These are phyloP conservation scores for Keithomyces neogunnii DNA, from an alignment of 2,329 filamentous ascomycete genomes.

Conservation along the genomic window DNA sequence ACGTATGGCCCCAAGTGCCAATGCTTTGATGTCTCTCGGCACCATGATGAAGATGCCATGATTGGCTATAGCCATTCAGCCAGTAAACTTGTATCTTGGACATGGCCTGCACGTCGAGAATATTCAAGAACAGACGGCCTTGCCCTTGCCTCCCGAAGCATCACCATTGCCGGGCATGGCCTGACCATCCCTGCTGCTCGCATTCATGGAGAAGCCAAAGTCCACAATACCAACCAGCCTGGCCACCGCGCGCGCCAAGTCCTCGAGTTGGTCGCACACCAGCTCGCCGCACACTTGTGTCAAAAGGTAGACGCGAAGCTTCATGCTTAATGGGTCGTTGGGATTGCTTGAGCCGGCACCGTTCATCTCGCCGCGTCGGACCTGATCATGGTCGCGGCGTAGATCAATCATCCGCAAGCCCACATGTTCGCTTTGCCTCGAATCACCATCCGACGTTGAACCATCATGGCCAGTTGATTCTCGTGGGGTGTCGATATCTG, in stretches of 20 bases:
- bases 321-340: conserved; percentile 61
- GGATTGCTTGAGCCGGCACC: background rate
- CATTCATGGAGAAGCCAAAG: conserved; percentile 55
- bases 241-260: conserved; percentile 52
- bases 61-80: too few relatives aligned
- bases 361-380: background rate
- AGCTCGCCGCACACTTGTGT: conserved; percentile 63
- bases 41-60: too few relatives aligned
- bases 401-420: background rate
- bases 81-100: too few relatives aligned
- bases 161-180: too few relatives aligned
- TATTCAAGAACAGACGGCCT: too few relatives aligned
- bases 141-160: too few relatives aligned
- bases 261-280: conserved; percentile 60
- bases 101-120: too few relatives aligned
- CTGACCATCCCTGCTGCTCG: background rate
- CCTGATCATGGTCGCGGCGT: background rate
- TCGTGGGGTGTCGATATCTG: conserved; percentile 21
- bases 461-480: background rate
- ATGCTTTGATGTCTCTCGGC: too few relatives aligned
- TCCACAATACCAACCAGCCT: conserved; percentile 66
- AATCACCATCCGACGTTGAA: background rate
- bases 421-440: background rate
- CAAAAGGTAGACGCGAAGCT: conserved; percentile 51
- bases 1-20: too few relatives aligned